Evolutionary conservation across 805 yeast species (phyloP).

Genomic region (Scheffersomyces ergatensis): DNA sequence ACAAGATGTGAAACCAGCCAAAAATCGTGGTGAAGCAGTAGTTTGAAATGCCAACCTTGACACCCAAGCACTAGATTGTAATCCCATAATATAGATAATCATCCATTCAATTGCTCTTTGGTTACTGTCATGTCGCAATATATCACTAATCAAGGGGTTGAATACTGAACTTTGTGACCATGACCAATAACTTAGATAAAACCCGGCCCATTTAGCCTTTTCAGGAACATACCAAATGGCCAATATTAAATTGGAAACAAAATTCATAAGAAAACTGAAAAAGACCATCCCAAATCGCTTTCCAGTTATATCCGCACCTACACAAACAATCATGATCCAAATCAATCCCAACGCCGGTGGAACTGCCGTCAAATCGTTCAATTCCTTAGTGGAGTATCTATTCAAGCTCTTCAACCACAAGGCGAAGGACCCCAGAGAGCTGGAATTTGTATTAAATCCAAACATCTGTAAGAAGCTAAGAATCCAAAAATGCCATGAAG

Average conservation of each 20-base stretch:
- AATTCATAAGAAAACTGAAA: slow-evolving; percentile 52
- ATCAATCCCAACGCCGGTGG: slow-evolving; percentile 44
- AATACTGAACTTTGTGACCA: slow-evolving; percentile 64
- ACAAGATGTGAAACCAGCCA: slow-evolving; percentile 52
- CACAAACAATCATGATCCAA: slow-evolving; percentile 38
- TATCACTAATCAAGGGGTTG: slow-evolving; percentile 57
- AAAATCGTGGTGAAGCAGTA: slow-evolving; percentile 54
- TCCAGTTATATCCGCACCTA: slow-evolving; percentile 38
- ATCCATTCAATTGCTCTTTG: slow-evolving; percentile 57
- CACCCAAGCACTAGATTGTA: slow-evolving; percentile 54
- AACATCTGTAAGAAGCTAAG: slow-evolving; percentile 53
- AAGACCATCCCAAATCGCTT: slow-evolving; percentile 55
- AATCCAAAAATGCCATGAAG: slow-evolving; percentile 61
- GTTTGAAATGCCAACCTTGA: slow-evolving; percentile 55
- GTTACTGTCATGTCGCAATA: slow-evolving; percentile 55
- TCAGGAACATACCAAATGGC: slow-evolving; percentile 60
- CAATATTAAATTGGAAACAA: slow-evolving; percentile 51
- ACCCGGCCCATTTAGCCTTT: slow-evolving; percentile 65
- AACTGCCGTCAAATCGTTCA: slow-evolving; percentile 43
- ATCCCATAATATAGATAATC: slow-evolving; percentile 52
- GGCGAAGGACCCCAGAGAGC: slow-evolving; percentile 37
- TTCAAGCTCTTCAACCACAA: slow-evolving; percentile 52
- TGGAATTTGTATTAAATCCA: slow-evolving; percentile 62
- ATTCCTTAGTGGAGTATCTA: slow-evolving; percentile 28
- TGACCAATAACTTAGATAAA: slow-evolving; percentile 56